Evolutionary conservation across 2,329 filamentous ascomycete genomes (phyloP).

Genomic region (Cladophialophora yegresii): DNA sequence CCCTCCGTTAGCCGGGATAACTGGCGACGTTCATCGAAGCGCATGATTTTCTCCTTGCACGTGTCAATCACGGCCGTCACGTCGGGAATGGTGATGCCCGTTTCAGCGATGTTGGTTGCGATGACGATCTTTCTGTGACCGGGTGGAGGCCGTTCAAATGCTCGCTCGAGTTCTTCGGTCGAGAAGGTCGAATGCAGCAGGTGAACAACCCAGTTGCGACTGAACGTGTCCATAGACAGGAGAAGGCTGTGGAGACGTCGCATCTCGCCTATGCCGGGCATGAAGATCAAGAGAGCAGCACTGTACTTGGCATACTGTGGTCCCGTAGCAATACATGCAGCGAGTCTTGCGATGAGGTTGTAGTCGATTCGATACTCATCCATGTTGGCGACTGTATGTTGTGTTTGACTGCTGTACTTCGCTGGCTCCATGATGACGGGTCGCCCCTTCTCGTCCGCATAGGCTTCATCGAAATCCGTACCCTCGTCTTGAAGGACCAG

Average conservation of each 20-base stretch:
- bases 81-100: conserved; percentile 96
- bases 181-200: conserved; percentile 92
- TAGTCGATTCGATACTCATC: conserved; percentile 94
- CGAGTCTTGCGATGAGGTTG: conserved; percentile 76
- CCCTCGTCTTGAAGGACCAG: conserved; percentile 40
- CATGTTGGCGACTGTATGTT: conserved; percentile 71
- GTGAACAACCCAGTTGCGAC: conserved; percentile 78
- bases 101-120: conserved; percentile 97
- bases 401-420: conserved; percentile 74
- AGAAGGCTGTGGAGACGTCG: conserved; percentile 84
- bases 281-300: conserved; percentile 88
- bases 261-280: conserved; percentile 93
- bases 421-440: conserved; percentile 20
- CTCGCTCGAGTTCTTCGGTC: conserved; percentile 92
- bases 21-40: conserved; percentile 90
- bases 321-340: conserved; percentile 72
- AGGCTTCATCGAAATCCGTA: conserved; percentile 51
- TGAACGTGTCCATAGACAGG: conserved; percentile 72
- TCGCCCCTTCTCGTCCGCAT: conserved; percentile 41
- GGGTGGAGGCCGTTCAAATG: conserved; percentile 79
- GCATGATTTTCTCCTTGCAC: conserved; percentile 75
- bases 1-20: conserved; percentile 88
- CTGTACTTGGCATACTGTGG: conserved; percentile 70
- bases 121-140: conserved; percentile 90
- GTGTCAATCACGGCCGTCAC: conserved; percentile 96